A percentile compares a stretch with the other conserved stretches of the same genome.
Evolutionary conservation across 2,329 filamentous ascomycete genomes (phyloP).

Genomic region (Botrytis galanthina): DNA sequence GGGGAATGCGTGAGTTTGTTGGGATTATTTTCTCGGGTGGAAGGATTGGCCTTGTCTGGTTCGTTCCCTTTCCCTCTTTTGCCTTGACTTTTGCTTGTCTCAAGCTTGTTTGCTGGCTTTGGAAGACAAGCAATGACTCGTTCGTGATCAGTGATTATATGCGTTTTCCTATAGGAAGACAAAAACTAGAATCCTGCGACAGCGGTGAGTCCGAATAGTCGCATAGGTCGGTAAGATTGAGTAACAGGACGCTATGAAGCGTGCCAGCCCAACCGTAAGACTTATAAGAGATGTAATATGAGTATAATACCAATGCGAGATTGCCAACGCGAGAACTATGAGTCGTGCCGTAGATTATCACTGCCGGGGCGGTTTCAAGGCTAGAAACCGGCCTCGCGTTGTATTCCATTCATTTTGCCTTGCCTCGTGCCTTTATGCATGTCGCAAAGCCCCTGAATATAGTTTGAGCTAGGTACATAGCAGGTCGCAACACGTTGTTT

Average conservation of each 20-base stretch:
- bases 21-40: conserved; percentile 11
- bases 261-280: conserved; percentile 6
- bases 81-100: background rate
- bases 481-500: conserved; percentile 1
- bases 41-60: conserved; percentile 6
- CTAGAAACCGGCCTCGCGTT: conserved; percentile 17
- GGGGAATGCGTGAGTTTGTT: conserved; percentile 10
- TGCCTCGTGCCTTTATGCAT: conserved; percentile 20
- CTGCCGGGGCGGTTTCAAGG: conserved; percentile 16
- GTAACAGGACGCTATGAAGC: background rate
- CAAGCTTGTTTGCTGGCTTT: background rate
- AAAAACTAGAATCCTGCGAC: background rate
- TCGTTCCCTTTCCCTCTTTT: background rate
- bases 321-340: background rate
- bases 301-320: background rate
- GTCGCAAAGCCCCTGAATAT: conserved; percentile 16
- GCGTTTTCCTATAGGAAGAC: background rate
- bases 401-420: background rate
- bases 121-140: background rate
- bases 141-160: conserved; percentile 16
- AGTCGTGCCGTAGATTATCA: conserved; percentile 4
- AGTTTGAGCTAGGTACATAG: conserved; percentile 4
- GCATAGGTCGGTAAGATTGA: conserved; percentile 3
- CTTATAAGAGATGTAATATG: background rate
- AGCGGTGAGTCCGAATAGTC: conserved; percentile 16